Conservation (phyloP, 2,329 filamentous ascomycete genomes). For the Fusarium udum region DNA sequence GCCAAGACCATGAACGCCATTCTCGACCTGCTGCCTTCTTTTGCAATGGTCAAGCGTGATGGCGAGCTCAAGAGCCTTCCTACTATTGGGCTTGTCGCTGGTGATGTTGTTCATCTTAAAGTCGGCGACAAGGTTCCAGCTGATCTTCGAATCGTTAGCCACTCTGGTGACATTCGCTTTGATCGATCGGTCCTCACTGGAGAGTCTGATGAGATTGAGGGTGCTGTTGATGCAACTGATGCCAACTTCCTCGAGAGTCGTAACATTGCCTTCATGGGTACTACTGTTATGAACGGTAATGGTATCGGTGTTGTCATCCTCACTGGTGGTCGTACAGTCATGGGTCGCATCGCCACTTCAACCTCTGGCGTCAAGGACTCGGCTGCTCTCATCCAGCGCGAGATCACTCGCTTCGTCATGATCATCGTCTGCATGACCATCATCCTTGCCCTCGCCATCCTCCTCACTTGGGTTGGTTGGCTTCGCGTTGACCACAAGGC, state of each 20-base stretch:
- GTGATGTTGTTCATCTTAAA: slow-evolving; percentile 57
- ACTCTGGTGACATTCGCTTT: slow-evolving; percentile 55
- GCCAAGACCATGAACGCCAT: slow-evolving; percentile 59
- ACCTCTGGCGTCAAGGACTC: slow-evolving; percentile 50
- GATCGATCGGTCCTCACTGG: slow-evolving; percentile 55
- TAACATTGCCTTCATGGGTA: slow-evolving; percentile 57
- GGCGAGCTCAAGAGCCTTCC: slow-evolving; percentile 53
- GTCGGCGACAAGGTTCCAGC: slow-evolving; percentile 60
- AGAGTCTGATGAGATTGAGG: slow-evolving; percentile 55
- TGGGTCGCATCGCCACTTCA: slow-evolving; percentile 53
- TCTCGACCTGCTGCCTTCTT: slow-evolving; percentile 55
- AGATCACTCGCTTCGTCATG: slow-evolving; percentile 55
- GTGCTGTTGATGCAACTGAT: slow-evolving; percentile 52
- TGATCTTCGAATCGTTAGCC: slow-evolving; percentile 55
- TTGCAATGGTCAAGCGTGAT: slow-evolving; percentile 56
- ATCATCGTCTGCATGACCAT: slow-evolving; percentile 55
- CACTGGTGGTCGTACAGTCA: slow-evolving; percentile 52
- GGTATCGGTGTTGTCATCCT: slow-evolving; percentile 53
- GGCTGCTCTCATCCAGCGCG: slow-evolving; percentile 52
- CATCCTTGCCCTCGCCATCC: slow-evolving; percentile 51
- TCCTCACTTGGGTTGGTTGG: slow-evolving; percentile 58
- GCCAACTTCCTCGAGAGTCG: slow-evolving; percentile 54
- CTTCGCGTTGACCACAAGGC: slow-evolving; percentile 48
- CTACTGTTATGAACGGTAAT: slow-evolving; percentile 53
- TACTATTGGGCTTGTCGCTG: slow-evolving; percentile 55